Evolutionary conservation across 352 stramenopile species (phyloP).

Genomic region (Thraustotheca clavata): DNA sequence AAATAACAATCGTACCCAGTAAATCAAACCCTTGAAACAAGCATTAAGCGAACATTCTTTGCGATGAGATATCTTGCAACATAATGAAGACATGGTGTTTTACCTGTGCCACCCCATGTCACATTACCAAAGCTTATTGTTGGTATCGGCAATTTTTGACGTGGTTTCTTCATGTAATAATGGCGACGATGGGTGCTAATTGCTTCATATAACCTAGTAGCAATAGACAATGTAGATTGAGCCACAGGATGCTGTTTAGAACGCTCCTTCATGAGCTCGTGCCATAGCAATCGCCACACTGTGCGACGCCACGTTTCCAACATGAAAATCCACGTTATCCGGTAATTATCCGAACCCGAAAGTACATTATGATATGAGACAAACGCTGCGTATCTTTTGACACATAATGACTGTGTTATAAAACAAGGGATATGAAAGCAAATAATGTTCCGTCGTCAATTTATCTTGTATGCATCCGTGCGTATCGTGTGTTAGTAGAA

Average conservation of each 20-base stretch:
- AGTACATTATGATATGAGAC: background rate
- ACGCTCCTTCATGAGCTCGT: background rate
- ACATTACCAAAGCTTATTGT: conserved; percentile 63
- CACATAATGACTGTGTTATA: no score
- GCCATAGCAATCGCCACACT: background rate
- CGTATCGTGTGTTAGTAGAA: no score
- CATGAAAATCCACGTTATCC: no score
- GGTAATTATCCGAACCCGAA: background rate
- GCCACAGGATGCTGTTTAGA: background rate
- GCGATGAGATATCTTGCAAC: conserved; percentile 34
- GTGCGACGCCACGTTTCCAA: no score
- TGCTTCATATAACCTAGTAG: background rate
- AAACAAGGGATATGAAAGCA: no score
- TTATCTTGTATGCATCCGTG: no score
- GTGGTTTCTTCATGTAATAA: background rate
- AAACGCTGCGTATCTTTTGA: background rate
- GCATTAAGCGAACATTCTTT: conserved; percentile 21
- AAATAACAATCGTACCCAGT: background rate
- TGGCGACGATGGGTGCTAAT: background rate
- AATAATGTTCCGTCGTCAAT: no score
- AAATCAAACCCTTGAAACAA: conserved; percentile 37
- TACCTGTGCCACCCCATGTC: conserved; percentile 65
- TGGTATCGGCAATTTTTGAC: conserved; percentile 23
- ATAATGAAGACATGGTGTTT: conserved; percentile 37
- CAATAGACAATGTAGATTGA: background rate